Evolutionary conservation across 352 stramenopile species (phyloP).

Genomic region (Pythium brachiatum): DNA sequence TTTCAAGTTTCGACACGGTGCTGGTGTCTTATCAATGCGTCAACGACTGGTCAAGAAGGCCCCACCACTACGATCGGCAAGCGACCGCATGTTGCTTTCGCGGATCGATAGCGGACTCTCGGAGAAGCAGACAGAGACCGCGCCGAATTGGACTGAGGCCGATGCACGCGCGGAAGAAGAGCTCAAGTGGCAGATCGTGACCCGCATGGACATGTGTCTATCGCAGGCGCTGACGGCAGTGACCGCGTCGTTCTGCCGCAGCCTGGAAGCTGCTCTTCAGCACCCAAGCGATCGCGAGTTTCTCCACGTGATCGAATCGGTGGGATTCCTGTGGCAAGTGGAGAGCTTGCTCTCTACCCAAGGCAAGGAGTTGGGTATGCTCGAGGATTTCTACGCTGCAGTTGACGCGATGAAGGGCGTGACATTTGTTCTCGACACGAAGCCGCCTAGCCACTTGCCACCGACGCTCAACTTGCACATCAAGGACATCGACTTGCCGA

Average conservation of each 20-base stretch:
- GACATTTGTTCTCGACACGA: conserved; percentile 66
- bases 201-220: conserved; percentile 75
- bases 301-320: conserved; percentile 55
- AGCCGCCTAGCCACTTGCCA: conserved; percentile 51
- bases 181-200: conserved; percentile 73
- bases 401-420: conserved; percentile 75
- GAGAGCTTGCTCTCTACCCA: conserved; percentile 93
- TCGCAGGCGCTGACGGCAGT: conserved; percentile 75
- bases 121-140: conserved; percentile 24
- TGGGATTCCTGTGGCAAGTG: conserved; percentile 85
- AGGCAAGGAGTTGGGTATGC: conserved; percentile 95
- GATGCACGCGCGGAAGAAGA: conserved; percentile 54
- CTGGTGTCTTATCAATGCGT: conserved; percentile 68
- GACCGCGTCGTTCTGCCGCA: conserved; percentile 69
- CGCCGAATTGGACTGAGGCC: conserved; percentile 56
- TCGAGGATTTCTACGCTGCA: conserved; percentile 86
- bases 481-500: conserved; percentile 64
- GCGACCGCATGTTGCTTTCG: conserved; percentile 31
- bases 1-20: conserved; percentile 78
- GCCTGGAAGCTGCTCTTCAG: conserved; percentile 69
- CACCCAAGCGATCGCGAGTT: conserved; percentile 54
- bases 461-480: conserved; percentile 78
- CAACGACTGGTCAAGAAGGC: conserved; percentile 48
- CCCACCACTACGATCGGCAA: conserved; percentile 15
- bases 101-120: conserved; percentile 45